These are phyloP conservation scores for Candida succiphila DNA, from an alignment of 805 yeast genomes.

Conservation along the genomic window DNA sequence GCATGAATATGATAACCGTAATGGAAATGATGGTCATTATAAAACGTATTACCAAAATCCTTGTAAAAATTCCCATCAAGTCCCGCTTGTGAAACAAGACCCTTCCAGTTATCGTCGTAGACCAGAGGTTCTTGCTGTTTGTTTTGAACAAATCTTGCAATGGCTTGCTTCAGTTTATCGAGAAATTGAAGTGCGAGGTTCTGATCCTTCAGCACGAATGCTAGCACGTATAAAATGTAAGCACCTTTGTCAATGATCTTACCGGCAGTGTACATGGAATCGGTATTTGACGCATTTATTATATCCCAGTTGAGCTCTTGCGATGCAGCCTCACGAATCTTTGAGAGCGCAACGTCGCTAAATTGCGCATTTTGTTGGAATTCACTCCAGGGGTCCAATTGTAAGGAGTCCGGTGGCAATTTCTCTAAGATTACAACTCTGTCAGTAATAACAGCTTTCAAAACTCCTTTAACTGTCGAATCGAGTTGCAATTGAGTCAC, in stretches of 20 bases:
- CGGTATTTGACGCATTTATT: constrained; percentile 47
- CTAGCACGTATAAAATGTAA: constrained; percentile 65
- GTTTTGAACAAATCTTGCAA: constrained; percentile 60
- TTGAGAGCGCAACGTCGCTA: constrained; percentile 25
- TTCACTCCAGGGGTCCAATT: constrained; percentile 51
- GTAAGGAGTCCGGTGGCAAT: constrained; percentile 22
- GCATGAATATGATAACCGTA: constrained; percentile 79
- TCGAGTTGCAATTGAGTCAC: constrained; percentile 27
- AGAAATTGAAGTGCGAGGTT: constrained; percentile 41
- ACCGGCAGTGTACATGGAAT: constrained; percentile 89
- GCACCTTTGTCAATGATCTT: constrained; percentile 87
- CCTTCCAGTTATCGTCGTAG: constrained; percentile 75
- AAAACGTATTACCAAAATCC: constrained; percentile 66
- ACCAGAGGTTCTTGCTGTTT: constrained; percentile 62
- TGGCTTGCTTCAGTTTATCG: constrained; percentile 53
- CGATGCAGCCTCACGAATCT: constrained; percentile 38
- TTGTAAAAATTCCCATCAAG: constrained; percentile 24
- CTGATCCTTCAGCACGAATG: constrained; percentile 51
- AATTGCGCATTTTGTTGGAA: constrained; percentile 26
- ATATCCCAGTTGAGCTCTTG: constrained; percentile 48
- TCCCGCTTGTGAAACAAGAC: constrained; percentile 63
- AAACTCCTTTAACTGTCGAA: constrained; percentile 44
- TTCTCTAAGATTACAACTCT: constrained; percentile 18
- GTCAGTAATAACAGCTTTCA: constrained; percentile 34
- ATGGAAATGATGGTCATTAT: constrained; percentile 85